Percentiles rank a stretch among this genome's conserved stretches.
These are phyloP conservation scores for Gossypium schwendimanii DNA, from an alignment of 441 rosid genomes.

Conservation along the genomic window DNA sequence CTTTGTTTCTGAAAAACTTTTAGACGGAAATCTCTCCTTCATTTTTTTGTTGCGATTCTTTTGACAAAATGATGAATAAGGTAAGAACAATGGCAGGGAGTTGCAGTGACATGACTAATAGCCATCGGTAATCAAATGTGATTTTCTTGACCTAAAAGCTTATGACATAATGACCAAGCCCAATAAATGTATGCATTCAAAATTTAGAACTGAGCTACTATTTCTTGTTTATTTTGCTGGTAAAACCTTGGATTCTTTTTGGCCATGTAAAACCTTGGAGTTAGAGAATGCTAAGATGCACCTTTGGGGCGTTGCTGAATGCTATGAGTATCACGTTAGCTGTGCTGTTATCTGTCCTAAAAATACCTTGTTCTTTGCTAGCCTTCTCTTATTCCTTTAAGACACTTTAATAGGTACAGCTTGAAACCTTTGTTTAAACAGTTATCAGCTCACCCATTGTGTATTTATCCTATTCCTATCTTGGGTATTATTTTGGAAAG, in stretches of 20 bases:
- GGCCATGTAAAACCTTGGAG: neutral
- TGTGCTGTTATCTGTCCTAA: neutral
- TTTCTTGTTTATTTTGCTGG: neutral
- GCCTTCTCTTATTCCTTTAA: neutral
- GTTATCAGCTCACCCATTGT: neutral
- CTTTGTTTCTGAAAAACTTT: neutral
- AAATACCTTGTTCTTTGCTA: neutral
- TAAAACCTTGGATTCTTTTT: neutral
- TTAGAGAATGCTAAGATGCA: neutral
- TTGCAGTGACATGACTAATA: neutral
- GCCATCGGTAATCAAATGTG: neutral
- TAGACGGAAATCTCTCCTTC: neutral
- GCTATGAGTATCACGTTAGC: neutral
- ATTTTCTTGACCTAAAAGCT: neutral
- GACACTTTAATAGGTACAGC: neutral
- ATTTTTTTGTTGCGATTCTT: neutral
- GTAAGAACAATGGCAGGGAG: slow-evolving; percentile 7
- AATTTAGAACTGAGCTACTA: neutral
- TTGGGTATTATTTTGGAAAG: neutral
- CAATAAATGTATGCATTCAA: neutral
- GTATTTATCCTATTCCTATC: neutral
- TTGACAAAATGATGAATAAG: neutral
- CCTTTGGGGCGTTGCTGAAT: neutral
- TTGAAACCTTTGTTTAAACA: neutral
- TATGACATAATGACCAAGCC: neutral